phyloP scores from a whole-genome alignment of 352 stramenopile species.

The Thraustochytrium sp. region DNA sequence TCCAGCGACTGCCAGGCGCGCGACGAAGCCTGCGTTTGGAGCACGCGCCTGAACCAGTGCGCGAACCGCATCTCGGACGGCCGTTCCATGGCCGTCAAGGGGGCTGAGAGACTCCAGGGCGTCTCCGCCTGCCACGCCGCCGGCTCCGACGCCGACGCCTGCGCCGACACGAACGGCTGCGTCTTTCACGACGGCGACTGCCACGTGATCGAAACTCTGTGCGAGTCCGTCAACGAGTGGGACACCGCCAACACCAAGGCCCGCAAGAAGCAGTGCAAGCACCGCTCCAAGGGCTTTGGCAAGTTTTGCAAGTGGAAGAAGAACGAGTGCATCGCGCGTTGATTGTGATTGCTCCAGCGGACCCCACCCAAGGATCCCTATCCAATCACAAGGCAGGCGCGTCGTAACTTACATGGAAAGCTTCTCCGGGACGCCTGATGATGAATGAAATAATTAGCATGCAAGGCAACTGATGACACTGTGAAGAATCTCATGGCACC shows the following conservation, averaged over 20 bases:
- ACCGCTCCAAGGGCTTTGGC: too few relatives aligned
- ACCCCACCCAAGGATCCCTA: too few relatives aligned
- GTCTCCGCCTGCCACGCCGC: not conserved
- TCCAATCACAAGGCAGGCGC: too few relatives aligned
- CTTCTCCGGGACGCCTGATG: too few relatives aligned
- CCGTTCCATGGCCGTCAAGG: too few relatives aligned
- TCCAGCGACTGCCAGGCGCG: not conserved
- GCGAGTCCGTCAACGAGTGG: not conserved
- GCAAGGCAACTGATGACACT: too few relatives aligned
- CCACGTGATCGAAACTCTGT: not conserved
- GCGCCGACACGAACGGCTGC: not conserved
- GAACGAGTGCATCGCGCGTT: too few relatives aligned
- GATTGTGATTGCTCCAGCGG: too few relatives aligned
- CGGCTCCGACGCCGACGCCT: not conserved
- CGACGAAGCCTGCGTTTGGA: conserved; percentile 6
- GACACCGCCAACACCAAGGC: not conserved
- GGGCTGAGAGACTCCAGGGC: not conserved
- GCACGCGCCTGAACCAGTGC: not conserved
- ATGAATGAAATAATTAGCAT: too few relatives aligned
- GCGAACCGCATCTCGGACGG: not conserved
- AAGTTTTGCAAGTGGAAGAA: too few relatives aligned
- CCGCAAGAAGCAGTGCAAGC: not conserved
- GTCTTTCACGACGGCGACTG: not conserved
- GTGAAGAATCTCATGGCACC: too few relatives aligned
- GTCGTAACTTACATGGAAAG: too few relatives aligned